phyloP scores from a whole-genome alignment of 441 rosid genomes.

The Kokia cookei region DNA sequence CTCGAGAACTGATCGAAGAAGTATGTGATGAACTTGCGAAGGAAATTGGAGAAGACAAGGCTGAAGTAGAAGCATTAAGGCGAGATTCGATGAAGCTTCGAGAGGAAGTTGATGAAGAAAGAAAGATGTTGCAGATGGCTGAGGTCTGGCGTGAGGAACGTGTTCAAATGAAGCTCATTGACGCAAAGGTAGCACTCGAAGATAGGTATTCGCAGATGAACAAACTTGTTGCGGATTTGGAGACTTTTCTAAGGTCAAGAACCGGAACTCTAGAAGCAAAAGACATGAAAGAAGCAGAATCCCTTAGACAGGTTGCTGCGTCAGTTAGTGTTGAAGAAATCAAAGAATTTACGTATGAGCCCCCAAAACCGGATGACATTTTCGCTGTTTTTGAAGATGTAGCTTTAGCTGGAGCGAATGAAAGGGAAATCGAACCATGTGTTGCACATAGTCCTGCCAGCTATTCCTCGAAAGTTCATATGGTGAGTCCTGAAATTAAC shows the following conservation, averaged over 20 bases:
- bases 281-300: conserved; percentile 63
- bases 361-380: conserved; percentile 68
- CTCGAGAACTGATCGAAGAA: conserved; percentile 69
- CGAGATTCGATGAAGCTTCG: conserved; percentile 61
- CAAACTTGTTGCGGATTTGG: conserved; percentile 61
- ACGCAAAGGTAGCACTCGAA: conserved; percentile 81
- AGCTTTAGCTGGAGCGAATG: conserved; percentile 46
- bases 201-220: conserved; percentile 80
- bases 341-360: conserved; percentile 68
- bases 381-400: conserved; percentile 69
- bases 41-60: conserved; percentile 80
- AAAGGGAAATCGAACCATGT: conserved; percentile 56
- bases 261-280: conserved; percentile 36
- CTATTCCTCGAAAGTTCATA: conserved; percentile 10
- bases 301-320: conserved; percentile 48
- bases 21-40: conserved; percentile 87
- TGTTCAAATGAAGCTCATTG: conserved; percentile 93
- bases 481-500: conserved; percentile 41
- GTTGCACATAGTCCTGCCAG: conserved; percentile 44
- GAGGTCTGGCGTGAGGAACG: conserved; percentile 99
- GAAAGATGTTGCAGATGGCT: conserved; percentile 97
- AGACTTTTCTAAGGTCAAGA: conserved; percentile 53
- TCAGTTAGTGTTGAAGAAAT: conserved; percentile 47
- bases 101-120: conserved; percentile 88
- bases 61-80: conserved; percentile 73